phyloP scores from a whole-genome alignment of 345 rosid species.

The Citrus maxima region DNA sequence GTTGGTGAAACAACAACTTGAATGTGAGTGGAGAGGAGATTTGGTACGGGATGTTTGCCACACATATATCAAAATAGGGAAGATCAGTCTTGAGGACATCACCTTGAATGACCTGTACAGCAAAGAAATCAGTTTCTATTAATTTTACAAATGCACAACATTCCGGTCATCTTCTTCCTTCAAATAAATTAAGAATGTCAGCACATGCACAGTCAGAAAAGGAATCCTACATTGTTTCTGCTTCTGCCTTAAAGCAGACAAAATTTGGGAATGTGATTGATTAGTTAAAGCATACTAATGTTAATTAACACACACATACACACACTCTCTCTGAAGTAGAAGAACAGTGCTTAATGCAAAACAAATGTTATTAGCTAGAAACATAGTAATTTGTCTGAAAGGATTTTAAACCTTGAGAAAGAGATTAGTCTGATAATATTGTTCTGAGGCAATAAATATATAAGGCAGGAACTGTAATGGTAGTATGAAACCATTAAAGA shows the following conservation, averaged over 20 bases:
- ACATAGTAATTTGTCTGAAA: too few species aligned
- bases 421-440: background rate
- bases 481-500: background rate
- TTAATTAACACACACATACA: background rate
- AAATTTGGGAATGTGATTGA: background rate
- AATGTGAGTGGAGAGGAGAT: conserved; percentile 89
- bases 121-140: background rate
- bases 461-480: too few species aligned
- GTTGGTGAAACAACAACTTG: conserved; percentile 72
- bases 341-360: background rate
- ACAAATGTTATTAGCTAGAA: background rate
- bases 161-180: background rate
- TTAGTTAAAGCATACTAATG: background rate
- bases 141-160: background rate
- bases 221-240: background rate
- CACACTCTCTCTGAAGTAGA: background rate
- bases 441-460: background rate
- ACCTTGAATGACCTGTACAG: conserved; percentile 73
- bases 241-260: background rate
- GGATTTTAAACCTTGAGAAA: background rate
- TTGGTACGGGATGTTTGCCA: conserved; percentile 90
- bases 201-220: background rate
- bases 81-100: conserved; percentile 88
- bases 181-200: background rate
- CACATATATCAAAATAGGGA: conserved; percentile 85